Evolutionary conservation across 495 filamentous ascomycete genomes (phyloP), one percentile per base, ranked within the genome.

Genomic region (Astrothelium subdiscretum): DNA sequence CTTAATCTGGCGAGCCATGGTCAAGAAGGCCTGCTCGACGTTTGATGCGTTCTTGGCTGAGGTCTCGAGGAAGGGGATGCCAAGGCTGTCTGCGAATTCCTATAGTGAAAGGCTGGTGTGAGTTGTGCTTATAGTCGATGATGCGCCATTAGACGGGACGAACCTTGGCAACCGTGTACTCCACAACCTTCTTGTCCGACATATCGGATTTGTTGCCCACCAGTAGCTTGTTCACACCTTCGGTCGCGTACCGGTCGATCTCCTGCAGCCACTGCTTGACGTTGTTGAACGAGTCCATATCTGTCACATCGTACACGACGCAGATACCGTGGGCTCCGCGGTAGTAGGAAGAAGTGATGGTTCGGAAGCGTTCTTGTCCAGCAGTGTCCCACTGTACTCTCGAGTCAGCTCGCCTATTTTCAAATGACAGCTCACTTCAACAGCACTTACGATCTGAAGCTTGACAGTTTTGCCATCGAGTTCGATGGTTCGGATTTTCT

Each of bases 221-320:
- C 61, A 98, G 85, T 58, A 98, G 84, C 80, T 97, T 97, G 83
- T 97, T 98, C 69, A 98, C 94, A 69, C 95, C 95, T 76, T 98
- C 94, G 60, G 94, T 97, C 65, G 94, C 94, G 70, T 98, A 97
- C 70, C 95, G 85, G 78, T 98, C 95, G 67, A 98, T 98, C 79
- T 98, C 95, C 74, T 97, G 95, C 63, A 98, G 87, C 94, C 94
- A 98, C 81, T 97, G 95, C 88, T 97, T 97, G 69, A 98, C 95
- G 79, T 97, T 97, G 84, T 97, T 97, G 90, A 97, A 98, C 48
- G 89, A 95, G 77, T 97, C 95, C 95, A 97, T 97, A 74, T 98
- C 95, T 48, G 94, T 98, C 72, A 98, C 95, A 85, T 98, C 94
- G 81, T 97, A 98, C 72, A 98, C 94, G 60, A 98, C 94, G 77